Conservation (phyloP, 208 protist species). For the Acanthamoeba sp. region DNA sequence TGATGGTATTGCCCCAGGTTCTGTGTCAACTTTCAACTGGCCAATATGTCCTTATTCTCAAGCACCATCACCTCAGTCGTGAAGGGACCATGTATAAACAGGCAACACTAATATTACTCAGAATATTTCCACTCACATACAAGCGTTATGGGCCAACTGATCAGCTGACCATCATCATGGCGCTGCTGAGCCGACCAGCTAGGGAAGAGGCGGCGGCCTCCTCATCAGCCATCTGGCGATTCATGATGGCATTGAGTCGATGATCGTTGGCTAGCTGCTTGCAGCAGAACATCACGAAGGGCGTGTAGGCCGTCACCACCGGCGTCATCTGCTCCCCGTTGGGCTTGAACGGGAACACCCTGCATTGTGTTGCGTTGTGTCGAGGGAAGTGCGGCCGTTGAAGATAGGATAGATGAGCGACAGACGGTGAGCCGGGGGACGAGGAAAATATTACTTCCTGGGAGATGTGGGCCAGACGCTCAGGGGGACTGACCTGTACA, state of each 20-base stretch:
- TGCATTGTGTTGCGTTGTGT: background rate
- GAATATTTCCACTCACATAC: too few species aligned
- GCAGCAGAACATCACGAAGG: slow-evolving; percentile 65
- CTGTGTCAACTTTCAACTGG: too few species aligned
- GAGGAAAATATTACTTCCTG: background rate
- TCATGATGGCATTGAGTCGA: slow-evolving; percentile 28
- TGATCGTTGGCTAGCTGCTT: slow-evolving; percentile 47
- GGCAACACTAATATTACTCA: too few species aligned
- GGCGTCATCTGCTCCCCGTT: slow-evolving; percentile 33
- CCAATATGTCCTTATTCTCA: too few species aligned
- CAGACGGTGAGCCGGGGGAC: background rate
- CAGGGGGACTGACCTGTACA: slow-evolving; percentile 19
- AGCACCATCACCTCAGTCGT: too few species aligned
- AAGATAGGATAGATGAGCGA: background rate
- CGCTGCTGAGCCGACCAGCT: background rate
- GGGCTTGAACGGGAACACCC: slow-evolving; percentile 9
- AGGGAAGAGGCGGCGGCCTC: slow-evolving; percentile 15
- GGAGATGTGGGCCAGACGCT: background rate
- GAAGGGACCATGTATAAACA: too few species aligned
- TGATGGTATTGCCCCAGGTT: too few species aligned
- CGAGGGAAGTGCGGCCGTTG: background rate
- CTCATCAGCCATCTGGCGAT: slow-evolving; percentile 25
- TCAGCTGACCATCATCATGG: slow-evolving; percentile 45
- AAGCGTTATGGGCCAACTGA: too few species aligned
- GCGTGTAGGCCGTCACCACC: slow-evolving; percentile 46